Percentiles rank a stretch among this genome's conserved stretches.
phyloP scores from a whole-genome alignment of 108 stramenopile species.

The Cafeteria roenbergensis region DNA sequence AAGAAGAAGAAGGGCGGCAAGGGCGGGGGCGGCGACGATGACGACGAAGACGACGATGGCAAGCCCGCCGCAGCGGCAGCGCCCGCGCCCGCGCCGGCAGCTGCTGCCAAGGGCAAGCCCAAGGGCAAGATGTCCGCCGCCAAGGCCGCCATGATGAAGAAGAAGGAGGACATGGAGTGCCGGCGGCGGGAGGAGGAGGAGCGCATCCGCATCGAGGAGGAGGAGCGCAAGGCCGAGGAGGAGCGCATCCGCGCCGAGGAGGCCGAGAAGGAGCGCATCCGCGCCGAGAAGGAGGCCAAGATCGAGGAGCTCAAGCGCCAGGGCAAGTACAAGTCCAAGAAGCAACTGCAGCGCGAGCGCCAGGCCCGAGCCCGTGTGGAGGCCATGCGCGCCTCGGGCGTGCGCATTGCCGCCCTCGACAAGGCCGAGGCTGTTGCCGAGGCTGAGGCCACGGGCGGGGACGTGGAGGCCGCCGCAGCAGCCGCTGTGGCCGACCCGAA shows the following conservation, averaged over 20 bases:
- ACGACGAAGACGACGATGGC: not conserved
- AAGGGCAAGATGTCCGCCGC: not conserved
- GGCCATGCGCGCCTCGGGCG: no score
- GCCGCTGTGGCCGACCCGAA: slow-evolving; percentile 26
- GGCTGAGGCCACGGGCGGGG: not conserved
- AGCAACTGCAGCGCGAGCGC: slow-evolving; percentile 11
- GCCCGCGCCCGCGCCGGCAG: not conserved
- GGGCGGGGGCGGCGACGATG: not conserved
- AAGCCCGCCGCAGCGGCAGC: no score
- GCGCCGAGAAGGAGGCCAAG: not conserved
- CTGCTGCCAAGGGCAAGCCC: not conserved
- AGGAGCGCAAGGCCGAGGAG: slow-evolving; percentile 17
- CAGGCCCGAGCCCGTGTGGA: not conserved
- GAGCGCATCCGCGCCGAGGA: slow-evolving; percentile 9
- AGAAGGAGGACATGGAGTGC: not conserved
- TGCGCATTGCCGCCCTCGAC: no score
- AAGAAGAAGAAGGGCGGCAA: not conserved
- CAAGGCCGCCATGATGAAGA: not conserved
- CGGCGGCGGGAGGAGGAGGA: slow-evolving; percentile 2
- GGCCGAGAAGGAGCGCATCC: not conserved
- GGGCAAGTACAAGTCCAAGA: slow-evolving; percentile 10
- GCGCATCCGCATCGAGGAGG: not conserved
- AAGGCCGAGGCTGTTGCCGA: not conserved
- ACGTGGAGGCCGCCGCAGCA: slow-evolving; percentile 15
- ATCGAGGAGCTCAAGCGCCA: not conserved